These are phyloP conservation scores for Suillus variegatus DNA, from an alignment of 768 basidiomycete genomes.

Conservation along the genomic window DNA sequence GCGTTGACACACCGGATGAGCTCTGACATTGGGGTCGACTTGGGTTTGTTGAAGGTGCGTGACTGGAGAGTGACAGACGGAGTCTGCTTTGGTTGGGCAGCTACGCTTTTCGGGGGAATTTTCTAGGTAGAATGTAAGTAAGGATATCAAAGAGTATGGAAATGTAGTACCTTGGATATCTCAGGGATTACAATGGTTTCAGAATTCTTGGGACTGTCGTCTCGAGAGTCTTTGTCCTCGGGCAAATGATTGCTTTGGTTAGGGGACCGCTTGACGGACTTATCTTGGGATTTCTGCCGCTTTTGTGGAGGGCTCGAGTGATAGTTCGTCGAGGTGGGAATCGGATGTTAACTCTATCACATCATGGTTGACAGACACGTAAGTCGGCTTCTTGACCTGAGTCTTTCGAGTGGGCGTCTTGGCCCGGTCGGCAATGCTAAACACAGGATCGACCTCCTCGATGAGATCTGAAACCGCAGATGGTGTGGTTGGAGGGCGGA, in stretches of 20 bases:
- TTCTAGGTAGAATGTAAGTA: constrained; percentile 12
- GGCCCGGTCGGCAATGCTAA: constrained; percentile 57
- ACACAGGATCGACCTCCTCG: constrained; percentile 23
- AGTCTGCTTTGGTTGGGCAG: constrained; percentile 8
- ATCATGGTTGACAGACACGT: background rate
- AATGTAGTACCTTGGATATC: constrained; percentile 18
- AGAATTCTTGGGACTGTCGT: background rate
- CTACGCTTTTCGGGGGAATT: constrained; percentile 11
- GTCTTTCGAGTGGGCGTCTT: constrained; percentile 52
- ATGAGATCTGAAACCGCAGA: background rate
- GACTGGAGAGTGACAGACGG: no score
- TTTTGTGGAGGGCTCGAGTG: no score
- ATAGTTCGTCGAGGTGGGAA: no score
- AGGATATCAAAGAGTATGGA: background rate
- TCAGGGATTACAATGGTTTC: background rate
- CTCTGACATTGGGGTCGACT: constrained; percentile 65
- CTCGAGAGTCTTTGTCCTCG: background rate
- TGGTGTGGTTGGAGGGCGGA: no score
- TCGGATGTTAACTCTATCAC: no score
- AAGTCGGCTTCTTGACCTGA: constrained; percentile 17
- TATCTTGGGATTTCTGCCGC: no score
- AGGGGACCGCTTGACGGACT: background rate
- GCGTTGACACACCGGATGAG: constrained; percentile 61
- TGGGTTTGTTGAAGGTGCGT: no score
- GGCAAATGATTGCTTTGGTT: background rate